A percentile compares a stretch with the other conserved stretches of the same genome.
phyloP scores from a whole-genome alignment of 495 filamentous ascomycete species.

The Podospora pseudopauciseta region DNA sequence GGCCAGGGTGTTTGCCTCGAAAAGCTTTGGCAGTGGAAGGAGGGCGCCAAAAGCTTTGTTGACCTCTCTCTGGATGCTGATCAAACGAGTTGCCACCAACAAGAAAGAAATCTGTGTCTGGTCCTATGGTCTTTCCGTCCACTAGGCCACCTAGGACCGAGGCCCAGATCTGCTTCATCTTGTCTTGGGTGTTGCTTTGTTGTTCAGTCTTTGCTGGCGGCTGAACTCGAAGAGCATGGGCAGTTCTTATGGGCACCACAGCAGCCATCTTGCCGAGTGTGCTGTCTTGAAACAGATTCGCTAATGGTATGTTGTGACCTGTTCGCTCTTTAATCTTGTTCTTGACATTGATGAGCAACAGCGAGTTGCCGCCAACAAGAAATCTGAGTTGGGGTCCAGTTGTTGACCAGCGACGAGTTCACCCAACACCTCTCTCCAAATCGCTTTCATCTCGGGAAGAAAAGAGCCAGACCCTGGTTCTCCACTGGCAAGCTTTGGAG shows the following conservation, averaged over 20 bases:
- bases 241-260: background rate
- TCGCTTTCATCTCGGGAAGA: constrained; percentile 21
- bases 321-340: constrained; percentile 3
- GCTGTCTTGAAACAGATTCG: constrained; percentile 19
- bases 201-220: background rate
- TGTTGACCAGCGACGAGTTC: constrained; percentile 16
- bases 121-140: constrained; percentile 8
- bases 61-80: constrained; percentile 20
- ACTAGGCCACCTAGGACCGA: constrained; percentile 22
- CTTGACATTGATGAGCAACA: constrained; percentile 25
- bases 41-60: constrained; percentile 7
- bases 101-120: constrained; percentile 27
- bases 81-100: constrained; percentile 29
- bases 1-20: constrained; percentile 22
- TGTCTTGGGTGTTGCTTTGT: constrained; percentile 2
- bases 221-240: background rate
- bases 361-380: constrained; percentile 31
- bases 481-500: background rate
- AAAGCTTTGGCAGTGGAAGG: constrained; percentile 18
- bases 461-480: background rate
- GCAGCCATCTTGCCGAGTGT: constrained; percentile 20
- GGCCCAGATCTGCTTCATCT: constrained; percentile 31
- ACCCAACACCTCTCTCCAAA: constrained; percentile 15
- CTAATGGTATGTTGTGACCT: constrained; percentile 6
- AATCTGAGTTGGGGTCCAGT: constrained; percentile 21